Evolutionary conservation across 768 basidiomycete genomes (phyloP).

Genomic region (Hypholoma fasciculare): DNA sequence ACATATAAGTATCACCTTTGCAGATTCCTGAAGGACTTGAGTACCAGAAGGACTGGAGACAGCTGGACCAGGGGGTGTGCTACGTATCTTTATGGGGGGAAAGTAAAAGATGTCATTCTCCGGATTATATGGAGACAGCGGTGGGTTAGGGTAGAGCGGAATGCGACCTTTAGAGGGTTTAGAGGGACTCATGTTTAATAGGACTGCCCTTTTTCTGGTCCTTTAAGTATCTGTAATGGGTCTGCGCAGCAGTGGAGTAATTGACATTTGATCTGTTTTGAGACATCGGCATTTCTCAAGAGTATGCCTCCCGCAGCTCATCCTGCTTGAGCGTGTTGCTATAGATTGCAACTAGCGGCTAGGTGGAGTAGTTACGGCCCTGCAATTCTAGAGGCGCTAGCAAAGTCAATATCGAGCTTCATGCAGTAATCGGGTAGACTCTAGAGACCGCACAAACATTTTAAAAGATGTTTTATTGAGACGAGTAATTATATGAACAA

Average conservation of each 20-base stretch:
- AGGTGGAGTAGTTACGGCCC: too few relatives aligned
- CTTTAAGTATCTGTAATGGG: background rate
- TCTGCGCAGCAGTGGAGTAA: background rate
- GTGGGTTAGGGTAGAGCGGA: too few relatives aligned
- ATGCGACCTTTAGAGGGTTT: background rate
- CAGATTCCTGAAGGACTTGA: background rate
- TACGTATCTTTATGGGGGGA: background rate
- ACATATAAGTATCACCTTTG: background rate
- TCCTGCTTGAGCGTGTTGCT: too few relatives aligned
- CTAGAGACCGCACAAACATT: too few relatives aligned
- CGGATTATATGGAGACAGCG: background rate
- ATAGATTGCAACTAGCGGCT: too few relatives aligned
- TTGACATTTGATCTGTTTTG: background rate
- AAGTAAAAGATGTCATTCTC: background rate
- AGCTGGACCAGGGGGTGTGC: background rate
- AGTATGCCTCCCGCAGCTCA: too few relatives aligned
- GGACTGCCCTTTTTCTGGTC: background rate
- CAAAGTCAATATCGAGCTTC: too few relatives aligned
- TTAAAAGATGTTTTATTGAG: too few relatives aligned
- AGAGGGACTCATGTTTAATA: background rate
- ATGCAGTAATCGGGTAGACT: too few relatives aligned
- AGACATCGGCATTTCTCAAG: background rate
- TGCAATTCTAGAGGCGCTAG: too few relatives aligned
- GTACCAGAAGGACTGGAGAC: background rate
- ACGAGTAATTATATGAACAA: too few relatives aligned